These are phyloP conservation scores for Fraxinus latifolia DNA, from an alignment of 305 asterid species.

Conservation along the genomic window DNA sequence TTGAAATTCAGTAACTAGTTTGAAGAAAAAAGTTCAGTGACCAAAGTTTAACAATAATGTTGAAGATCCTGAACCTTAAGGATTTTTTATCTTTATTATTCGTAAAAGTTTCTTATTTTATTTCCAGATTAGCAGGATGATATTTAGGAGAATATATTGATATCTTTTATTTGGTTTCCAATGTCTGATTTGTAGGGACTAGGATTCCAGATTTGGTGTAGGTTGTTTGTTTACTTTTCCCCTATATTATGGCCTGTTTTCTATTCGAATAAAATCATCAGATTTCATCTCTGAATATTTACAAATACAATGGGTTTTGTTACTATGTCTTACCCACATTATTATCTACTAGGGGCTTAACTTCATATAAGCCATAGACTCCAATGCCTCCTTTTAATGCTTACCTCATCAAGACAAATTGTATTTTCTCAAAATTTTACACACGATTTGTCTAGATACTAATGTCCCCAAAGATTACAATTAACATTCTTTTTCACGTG, in stretches of 20 bases:
- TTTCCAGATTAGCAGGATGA: not conserved
- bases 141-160: not conserved
- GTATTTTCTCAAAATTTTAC: not conserved
- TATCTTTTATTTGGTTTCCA: not conserved
- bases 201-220: not conserved
- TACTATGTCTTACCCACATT: not conserved
- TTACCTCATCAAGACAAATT: not conserved
- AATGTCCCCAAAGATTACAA: not conserved
- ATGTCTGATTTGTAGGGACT: not conserved
- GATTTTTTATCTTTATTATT: not conserved
- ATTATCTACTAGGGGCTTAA: not conserved
- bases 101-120: not conserved
- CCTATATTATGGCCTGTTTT: not conserved
- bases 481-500: not conserved
- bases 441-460: not conserved
- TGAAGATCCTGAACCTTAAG: not conserved
- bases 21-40: not conserved
- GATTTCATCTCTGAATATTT: not conserved
- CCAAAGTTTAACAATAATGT: not conserved
- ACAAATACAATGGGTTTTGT: not conserved
- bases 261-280: not conserved
- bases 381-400: not conserved
- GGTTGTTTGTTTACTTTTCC: not conserved
- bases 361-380: not conserved
- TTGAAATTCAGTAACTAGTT: not conserved